Evolutionary conservation across 2,329 filamentous ascomycete species (phyloP), one percentile per base, ranked within the genome.

Genomic region (Pleurostoma richardsiae): DNA sequence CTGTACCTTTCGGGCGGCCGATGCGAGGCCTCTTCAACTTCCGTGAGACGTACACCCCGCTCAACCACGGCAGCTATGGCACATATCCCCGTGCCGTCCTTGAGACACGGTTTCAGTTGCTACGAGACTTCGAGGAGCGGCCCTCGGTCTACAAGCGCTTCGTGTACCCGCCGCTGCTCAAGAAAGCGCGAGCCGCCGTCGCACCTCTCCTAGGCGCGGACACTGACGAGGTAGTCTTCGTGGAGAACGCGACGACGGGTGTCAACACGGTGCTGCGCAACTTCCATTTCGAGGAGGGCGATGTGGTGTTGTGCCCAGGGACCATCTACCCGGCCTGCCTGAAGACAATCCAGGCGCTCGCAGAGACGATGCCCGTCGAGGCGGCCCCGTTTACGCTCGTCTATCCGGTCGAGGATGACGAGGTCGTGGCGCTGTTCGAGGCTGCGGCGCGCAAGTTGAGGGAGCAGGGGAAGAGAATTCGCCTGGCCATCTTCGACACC

Each of bases 201-300:
- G 77, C 82, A 4, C 64, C 70, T n/a, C 56, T 84, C 38, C 70
- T 90, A 42, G 77, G 86, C 51, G 79, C 74, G 2, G 74, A 79
- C 1, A 59, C 69, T 0, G 67, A 79, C 26, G 79, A 84, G 45
- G 70, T 83, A 33, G 86, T 88, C 2, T 79, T 88, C 50, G 76
- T 89, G 2, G 75, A 80, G 27, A 90, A 90, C 59, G 84, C 86
- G 26, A 88, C 85, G 0, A 87, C 81, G 0, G 83, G 79, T 28
- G 63, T 85, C 33, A 86, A 87, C 57, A 83, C 77, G 0, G 76
- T 88, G 5, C 69, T 90, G 11, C 76, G 82, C n/a, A 87, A 83
- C 54, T 61, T 90, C 8, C 60, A 62, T 2, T 88, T 79, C 62
- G 57, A 74, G 30, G 59, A 70, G 0, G 77, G 76, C 40, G 86